These are phyloP conservation scores for Plectosphaerella cucumerina DNA, from an alignment of 2,329 filamentous ascomycete genomes.

Conservation along the genomic window DNA sequence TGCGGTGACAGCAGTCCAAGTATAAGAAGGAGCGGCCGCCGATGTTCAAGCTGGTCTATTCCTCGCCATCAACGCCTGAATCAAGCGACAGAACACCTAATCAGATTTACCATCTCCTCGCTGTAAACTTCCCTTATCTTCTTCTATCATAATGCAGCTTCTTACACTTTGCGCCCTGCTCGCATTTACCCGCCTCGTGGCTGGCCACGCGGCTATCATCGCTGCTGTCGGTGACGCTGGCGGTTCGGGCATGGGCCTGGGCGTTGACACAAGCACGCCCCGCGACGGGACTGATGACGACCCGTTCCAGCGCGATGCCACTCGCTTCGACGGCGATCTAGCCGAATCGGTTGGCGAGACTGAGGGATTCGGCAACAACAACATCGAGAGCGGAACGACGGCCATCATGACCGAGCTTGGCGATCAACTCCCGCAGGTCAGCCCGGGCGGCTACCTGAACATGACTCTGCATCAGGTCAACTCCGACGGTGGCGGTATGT, in stretches of 20 bases:
- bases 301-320: slow-evolving; percentile 62
- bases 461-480: slow-evolving; percentile 42
- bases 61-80: neutral
- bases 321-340: slow-evolving; percentile 52
- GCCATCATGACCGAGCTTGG: slow-evolving; percentile 56
- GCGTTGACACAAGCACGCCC: slow-evolving; percentile 50
- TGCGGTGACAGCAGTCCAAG: neutral
- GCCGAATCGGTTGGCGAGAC: slow-evolving; percentile 55
- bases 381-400: slow-evolving; percentile 50
- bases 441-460: slow-evolving; percentile 48
- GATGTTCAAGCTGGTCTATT: neutral
- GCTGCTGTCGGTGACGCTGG: slow-evolving; percentile 52
- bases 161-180: slow-evolving; percentile 32
- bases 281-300: slow-evolving; percentile 56
- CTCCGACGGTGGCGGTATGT: slow-evolving; percentile 7
- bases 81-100: neutral
- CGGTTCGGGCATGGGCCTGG: slow-evolving; percentile 47
- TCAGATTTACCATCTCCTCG: neutral
- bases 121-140: neutral
- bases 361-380: slow-evolving; percentile 50
- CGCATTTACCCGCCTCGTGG: slow-evolving; percentile 48
- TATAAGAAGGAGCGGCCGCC: neutral
- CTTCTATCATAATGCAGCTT: neutral
- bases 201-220: slow-evolving; percentile 58
- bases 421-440: slow-evolving; percentile 53